Conservation (phyloP, 805 yeast genomes). For the Yarrowia porcina region DNA sequence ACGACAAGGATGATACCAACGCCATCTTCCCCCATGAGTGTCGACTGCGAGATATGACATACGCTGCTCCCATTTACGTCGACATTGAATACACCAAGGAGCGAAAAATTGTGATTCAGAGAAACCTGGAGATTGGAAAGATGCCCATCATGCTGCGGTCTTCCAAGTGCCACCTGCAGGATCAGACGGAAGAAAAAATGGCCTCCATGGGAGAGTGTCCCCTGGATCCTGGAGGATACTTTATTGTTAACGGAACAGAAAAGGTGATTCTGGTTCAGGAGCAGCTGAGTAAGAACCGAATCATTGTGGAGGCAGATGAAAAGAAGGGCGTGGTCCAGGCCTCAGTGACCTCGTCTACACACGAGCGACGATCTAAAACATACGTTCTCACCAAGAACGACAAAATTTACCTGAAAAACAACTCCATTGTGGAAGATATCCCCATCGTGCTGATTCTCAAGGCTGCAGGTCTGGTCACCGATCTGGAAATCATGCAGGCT, state of each 20-base stretch:
- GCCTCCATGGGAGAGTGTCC: constrained; percentile 92
- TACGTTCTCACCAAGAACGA: constrained; percentile 91
- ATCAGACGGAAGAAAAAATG: constrained; percentile 77
- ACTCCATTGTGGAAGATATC: constrained; percentile 90
- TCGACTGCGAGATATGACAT: constrained; percentile 87
- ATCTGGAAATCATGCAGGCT: constrained; percentile 86
- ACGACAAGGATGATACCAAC: constrained; percentile 32
- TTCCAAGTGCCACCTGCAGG: constrained; percentile 82
- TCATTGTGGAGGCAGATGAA: constrained; percentile 95
- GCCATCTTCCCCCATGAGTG: constrained; percentile 80
- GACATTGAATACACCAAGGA: constrained; percentile 98
- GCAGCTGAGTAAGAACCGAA: constrained; percentile 93
- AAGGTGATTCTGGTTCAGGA: constrained; percentile 96
- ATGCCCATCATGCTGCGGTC: constrained; percentile 99
- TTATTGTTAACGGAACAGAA: constrained; percentile 96
- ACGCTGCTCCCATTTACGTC: constrained; percentile 91
- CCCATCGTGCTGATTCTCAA: constrained; percentile 91
- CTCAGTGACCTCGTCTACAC: constrained; percentile 95
- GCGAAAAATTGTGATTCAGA: constrained; percentile 80
- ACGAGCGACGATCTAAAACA: constrained; percentile 95
- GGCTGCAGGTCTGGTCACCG: constrained; percentile 92
- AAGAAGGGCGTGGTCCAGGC: constrained; percentile 94
- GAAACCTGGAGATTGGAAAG: constrained; percentile 90
- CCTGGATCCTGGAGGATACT: constrained; percentile 97
- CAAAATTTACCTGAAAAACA: constrained; percentile 86